A percentile compares a stretch with the other conserved stretches of the same genome.
Evolutionary conservation across 176 grass and related monocot genomes (phyloP).

Genomic region (Rhynchospora tenuis): DNA sequence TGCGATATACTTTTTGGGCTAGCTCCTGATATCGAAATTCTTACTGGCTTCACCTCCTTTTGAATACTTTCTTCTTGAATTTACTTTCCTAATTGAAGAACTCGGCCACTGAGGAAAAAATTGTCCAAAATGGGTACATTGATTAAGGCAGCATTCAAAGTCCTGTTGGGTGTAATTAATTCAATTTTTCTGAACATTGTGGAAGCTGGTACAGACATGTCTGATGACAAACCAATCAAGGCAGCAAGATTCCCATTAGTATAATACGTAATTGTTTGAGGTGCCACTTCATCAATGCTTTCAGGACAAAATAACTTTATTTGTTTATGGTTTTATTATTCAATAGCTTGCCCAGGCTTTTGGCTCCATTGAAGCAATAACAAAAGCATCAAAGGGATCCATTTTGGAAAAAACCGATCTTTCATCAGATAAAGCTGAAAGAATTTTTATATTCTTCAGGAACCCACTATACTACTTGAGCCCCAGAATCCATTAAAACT

Average conservation of each 20-base stretch:
- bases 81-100: too few species aligned
- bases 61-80: background rate
- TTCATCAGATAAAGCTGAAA: slow-evolving; percentile 74
- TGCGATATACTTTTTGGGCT: too few species aligned
- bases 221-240: too few species aligned
- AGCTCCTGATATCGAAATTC: background rate
- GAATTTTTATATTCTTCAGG: slow-evolving; percentile 68
- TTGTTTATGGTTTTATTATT: slow-evolving; percentile 10
- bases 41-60: background rate
- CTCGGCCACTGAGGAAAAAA: too few species aligned
- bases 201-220: too few species aligned
- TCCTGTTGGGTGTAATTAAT: too few species aligned
- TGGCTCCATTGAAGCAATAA: slow-evolving; percentile 79
- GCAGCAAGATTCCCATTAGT: too few species aligned
- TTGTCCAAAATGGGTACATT: too few species aligned
- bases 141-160: too few species aligned
- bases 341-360: slow-evolving; percentile 69
- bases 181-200: too few species aligned
- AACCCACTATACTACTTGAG: slow-evolving; percentile 74
- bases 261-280: background rate
- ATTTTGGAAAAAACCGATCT: slow-evolving; percentile 89
- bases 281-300: background rate
- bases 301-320: background rate
- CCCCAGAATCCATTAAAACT: slow-evolving; percentile 64
- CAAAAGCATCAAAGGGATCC: slow-evolving; percentile 53